phyloP scores from a whole-genome alignment of 169 alveolate species.

The Cryptosporidium andersoni region DNA sequence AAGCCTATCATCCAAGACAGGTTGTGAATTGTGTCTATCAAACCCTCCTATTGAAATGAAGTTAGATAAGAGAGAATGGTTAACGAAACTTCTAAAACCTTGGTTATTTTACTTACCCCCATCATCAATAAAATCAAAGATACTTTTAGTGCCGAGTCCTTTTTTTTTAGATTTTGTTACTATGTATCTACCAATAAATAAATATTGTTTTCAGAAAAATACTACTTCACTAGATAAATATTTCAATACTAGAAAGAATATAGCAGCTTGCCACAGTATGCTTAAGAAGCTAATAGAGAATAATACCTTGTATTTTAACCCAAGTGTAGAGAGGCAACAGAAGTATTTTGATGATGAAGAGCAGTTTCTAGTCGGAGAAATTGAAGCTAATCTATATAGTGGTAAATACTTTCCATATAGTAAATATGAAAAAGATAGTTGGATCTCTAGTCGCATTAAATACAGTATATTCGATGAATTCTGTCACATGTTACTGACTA shows the following conservation, averaged over 20 bases:
- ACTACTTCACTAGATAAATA: not conserved
- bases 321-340: too few species aligned
- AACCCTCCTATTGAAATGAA: slow-evolving; percentile 17
- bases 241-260: not conserved
- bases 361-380: too few species aligned
- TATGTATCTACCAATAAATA: not conserved
- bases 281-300: not conserved
- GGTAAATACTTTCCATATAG: too few species aligned
- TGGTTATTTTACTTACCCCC: slow-evolving; percentile 31
- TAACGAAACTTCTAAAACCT: not conserved
- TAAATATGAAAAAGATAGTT: too few species aligned
- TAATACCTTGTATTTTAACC: not conserved
- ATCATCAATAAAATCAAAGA: slow-evolving; percentile 11
- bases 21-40: slow-evolving; percentile 7
- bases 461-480: too few species aligned
- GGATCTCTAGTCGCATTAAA: too few species aligned
- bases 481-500: too few species aligned
- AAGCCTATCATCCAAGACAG: not conserved
- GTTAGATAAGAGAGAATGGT: slow-evolving; percentile 1
- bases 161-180: slow-evolving; percentile 16
- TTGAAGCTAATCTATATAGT: too few species aligned
- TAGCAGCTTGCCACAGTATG: slow-evolving; percentile 10
- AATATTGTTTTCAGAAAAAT: too few species aligned
- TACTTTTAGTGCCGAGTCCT: slow-evolving; percentile 10
- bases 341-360: too few species aligned